Conservation (phyloP, 495 filamentous ascomycete species). For the Jackrogersella multiformis region DNA sequence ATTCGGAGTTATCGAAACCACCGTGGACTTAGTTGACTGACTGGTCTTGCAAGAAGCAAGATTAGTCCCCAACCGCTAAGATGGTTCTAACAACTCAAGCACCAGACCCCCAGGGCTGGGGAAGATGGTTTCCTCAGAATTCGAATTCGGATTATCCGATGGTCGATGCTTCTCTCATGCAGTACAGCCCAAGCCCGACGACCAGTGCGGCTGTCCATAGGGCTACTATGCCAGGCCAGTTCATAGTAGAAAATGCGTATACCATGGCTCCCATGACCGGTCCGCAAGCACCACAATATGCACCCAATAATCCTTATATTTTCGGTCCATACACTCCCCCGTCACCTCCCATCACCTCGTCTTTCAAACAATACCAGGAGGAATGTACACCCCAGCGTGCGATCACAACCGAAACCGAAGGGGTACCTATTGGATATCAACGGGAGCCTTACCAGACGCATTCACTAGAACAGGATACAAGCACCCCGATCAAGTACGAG, state of each 20-base stretch:
- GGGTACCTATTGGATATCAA: slow-evolving; percentile 17
- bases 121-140: slow-evolving; percentile 54
- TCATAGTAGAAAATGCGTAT: slow-evolving; percentile 49
- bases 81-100: slow-evolving; percentile 54
- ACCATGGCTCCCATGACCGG: slow-evolving; percentile 48
- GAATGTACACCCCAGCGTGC: slow-evolving; percentile 46
- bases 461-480: slow-evolving; percentile 19
- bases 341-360: slow-evolving; percentile 39
- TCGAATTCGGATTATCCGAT: slow-evolving; percentile 48
- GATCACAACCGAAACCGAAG: slow-evolving; percentile 13
- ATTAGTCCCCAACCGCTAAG: slow-evolving; percentile 28
- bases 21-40: slow-evolving; percentile 21
- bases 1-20: neutral
- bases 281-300: slow-evolving; percentile 49
- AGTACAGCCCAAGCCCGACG: slow-evolving; percentile 47
- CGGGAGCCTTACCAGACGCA: slow-evolving; percentile 28
- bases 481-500: slow-evolving; percentile 50
- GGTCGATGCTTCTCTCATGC: slow-evolving; percentile 48
- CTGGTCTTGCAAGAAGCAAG: slow-evolving; percentile 32
- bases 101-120: slow-evolving; percentile 49
- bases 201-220: slow-evolving; percentile 45
- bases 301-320: slow-evolving; percentile 43
- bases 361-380: slow-evolving; percentile 51
- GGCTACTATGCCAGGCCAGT: slow-evolving; percentile 44
- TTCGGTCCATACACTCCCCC: slow-evolving; percentile 50